Conservation (phyloP, 176 grass and related monocot species). For the Avena atlantica region DNA sequence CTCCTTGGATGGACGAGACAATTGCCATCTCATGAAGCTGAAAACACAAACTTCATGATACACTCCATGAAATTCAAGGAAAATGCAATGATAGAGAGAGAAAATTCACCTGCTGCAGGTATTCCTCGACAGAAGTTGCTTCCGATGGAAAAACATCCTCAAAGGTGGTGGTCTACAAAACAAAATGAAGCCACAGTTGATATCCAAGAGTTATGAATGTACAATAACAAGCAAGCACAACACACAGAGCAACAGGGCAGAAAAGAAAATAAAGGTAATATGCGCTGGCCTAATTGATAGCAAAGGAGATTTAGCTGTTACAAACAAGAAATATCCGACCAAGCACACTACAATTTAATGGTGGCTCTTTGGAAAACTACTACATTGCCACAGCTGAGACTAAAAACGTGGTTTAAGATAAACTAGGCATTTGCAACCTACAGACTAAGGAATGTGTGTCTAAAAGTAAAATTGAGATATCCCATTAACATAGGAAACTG, state of each 20-base stretch:
- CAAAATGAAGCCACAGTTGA: slow-evolving; percentile 20
- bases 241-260: not conserved
- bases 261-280: not conserved
- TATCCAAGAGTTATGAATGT: slow-evolving; percentile 13
- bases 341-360: not conserved
- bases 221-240: slow-evolving; percentile 21
- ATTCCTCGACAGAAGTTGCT: slow-evolving; percentile 89
- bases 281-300: not conserved
- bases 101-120: slow-evolving; percentile 81
- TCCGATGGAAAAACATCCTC: slow-evolving; percentile 98
- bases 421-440: not conserved
- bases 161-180: slow-evolving; percentile 85
- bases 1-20: slow-evolving; percentile 98
- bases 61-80: slow-evolving; percentile 29
- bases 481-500: not conserved
- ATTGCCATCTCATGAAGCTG: slow-evolving; percentile 98
- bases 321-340: not conserved
- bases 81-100: slow-evolving; percentile 27
- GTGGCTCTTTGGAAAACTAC: not conserved
- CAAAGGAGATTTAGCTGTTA: not conserved
- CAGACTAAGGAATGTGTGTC: slow-evolving; percentile 8
- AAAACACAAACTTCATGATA: slow-evolving; percentile 42
- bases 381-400: not conserved
- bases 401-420: slow-evolving; percentile 24
- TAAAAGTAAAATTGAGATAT: slow-evolving; percentile 6